Base-by-base conservation (phyloP, 2,329 filamentous ascomycete genomes). In the Hypoxylon sp. region DNA sequence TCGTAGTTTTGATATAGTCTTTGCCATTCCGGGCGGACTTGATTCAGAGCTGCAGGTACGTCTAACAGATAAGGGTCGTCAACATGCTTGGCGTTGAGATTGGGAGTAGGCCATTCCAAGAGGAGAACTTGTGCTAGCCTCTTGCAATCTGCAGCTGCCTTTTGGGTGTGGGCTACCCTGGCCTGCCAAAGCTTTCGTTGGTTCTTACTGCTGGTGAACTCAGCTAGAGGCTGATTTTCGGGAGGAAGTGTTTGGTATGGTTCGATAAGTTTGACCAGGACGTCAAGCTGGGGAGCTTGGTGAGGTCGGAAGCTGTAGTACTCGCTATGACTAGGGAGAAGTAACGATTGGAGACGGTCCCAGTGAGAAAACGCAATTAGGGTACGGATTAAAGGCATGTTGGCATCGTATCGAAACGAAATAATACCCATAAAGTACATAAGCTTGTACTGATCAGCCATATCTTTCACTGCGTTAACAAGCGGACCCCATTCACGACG, bases 1-100 rank as follows among this genome's bases (percentile, higher is more conserved):
- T 85, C 79, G 9, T 79, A 66, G 48, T 89, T 89, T 4, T 81
- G 78, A n/a, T 79, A 82, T 0, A 87, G 71, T 0, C 83, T 80
- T 3, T 76, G 67, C 86, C 86, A 89, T 55, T 87, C 83, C 0
- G 80, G 80, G 0, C 71, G 68, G 13, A 89, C 73, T 0, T 74
- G 71, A 0, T 78, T 70, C 1, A 87, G 39, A 2, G 84, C 85
- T 10, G 75, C 66, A 0, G 67, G 39, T 5, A 80, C 22, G 65
- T 86, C 74, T 0, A 89, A 29, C 2, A 81, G 51, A 3, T 79
- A 73, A 1, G 62, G 58, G 2, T 66, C 67, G 1, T 67, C 53
- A 6, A 84, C 74, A 0, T 73, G 70, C 0, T 74, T 67, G 0
- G 79, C 17, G 0, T 74, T 75, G 0, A 82, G 81, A 6, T 78